Conservation (phyloP, 2,329 filamentous ascomycete species). For the Nothophaeocryptopus gaeumannii region DNA sequence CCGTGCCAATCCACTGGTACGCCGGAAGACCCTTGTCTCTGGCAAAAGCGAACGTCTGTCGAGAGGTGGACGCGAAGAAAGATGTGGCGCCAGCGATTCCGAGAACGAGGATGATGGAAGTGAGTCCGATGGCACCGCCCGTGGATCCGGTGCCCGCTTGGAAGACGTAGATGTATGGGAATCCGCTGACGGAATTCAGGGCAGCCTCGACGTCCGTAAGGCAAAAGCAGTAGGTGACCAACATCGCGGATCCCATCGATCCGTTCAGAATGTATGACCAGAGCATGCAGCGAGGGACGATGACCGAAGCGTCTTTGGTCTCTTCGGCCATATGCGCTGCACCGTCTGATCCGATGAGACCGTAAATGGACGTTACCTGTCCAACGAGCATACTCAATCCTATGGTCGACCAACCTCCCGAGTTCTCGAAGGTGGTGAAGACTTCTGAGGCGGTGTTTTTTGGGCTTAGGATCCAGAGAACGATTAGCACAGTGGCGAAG, state of each 20-base stretch:
- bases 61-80: constrained; percentile 42
- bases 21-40: constrained; percentile 40
- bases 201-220: constrained; percentile 18
- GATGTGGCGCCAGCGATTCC: constrained; percentile 21
- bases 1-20: constrained; percentile 29
- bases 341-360: constrained; percentile 24
- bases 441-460: constrained; percentile 30
- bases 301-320: constrained; percentile 27
- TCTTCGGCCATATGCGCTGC: constrained; percentile 33
- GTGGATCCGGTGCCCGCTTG: constrained; percentile 22
- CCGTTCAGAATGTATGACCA: constrained; percentile 24
- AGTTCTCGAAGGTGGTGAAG: constrained; percentile 28
- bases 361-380: constrained; percentile 25
- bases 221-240: constrained; percentile 27
- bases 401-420: constrained; percentile 12
- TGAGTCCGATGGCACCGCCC: constrained; percentile 23
- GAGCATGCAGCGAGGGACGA: constrained; percentile 29
- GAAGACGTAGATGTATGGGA: constrained; percentile 30
- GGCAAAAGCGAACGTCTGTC: constrained; percentile 45
- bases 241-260: constrained; percentile 19
- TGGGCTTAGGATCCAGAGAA: constrained; percentile 28
- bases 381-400: constrained; percentile 13
- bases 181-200: constrained; percentile 14
- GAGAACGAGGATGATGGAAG: constrained; percentile 24
- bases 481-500: constrained; percentile 33